A percentile compares a stretch with the other conserved stretches of the same genome.
Conservation (phyloP, 305 asterid species). For the Solanum chacoense region DNA sequence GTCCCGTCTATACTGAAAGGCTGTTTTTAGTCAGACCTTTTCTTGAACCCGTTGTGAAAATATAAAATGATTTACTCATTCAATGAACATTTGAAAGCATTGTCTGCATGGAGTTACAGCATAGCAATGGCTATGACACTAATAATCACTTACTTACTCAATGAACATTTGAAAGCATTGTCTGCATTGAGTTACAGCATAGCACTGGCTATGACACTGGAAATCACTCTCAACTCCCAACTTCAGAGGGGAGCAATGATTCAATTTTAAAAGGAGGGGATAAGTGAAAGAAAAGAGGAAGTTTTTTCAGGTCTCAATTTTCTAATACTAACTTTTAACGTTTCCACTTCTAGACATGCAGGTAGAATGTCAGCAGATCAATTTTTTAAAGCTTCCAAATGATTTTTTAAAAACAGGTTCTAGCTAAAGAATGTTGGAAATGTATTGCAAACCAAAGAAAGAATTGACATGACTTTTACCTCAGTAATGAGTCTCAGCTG, state of each 20-base stretch:
- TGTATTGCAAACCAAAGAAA: not conserved
- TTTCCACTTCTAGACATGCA: not conserved
- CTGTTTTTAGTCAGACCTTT: not conserved
- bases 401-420: not conserved
- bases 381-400: not conserved
- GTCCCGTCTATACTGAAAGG: not conserved
- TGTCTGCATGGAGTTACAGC: not conserved
- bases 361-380: not conserved
- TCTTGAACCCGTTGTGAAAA: not conserved
- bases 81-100: not conserved
- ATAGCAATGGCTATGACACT: not conserved
- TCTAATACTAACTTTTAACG: not conserved
- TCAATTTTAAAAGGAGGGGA: not conserved
- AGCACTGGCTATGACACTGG: not conserved
- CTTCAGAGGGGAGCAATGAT: not conserved
- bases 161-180: not conserved
- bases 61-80: not conserved
- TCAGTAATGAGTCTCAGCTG: conserved; percentile 80
- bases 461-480: conserved; percentile 25
- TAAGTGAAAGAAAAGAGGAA: not conserved
- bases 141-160: not conserved
- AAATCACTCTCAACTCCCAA: not conserved
- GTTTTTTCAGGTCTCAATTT: not conserved
- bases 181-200: not conserved
- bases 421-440: not conserved